Evolutionary conservation across 495 filamentous ascomycete species (phyloP).

Genomic region (Lineolata rhizophorae): DNA sequence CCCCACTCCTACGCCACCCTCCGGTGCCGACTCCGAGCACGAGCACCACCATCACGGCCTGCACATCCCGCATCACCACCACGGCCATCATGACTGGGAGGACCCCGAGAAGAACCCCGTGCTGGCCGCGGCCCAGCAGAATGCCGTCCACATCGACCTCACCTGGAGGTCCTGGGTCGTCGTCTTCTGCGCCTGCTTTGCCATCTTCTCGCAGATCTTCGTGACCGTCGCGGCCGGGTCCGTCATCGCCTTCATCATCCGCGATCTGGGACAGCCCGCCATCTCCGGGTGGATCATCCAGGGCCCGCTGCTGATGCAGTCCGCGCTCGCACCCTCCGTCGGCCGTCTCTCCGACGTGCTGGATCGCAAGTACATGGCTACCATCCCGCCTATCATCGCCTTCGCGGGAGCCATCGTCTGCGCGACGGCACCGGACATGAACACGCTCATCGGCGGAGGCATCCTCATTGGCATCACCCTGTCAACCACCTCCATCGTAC

Average conservation of each 20-base stretch:
- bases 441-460: slow-evolving; percentile 28
- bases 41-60: too few species aligned
- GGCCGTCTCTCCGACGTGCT: slow-evolving; percentile 30
- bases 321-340: slow-evolving; percentile 27
- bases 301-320: slow-evolving; percentile 24
- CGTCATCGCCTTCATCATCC: slow-evolving; percentile 31
- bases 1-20: too few species aligned
- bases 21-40: too few species aligned
- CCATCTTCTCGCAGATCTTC: slow-evolving; percentile 26
- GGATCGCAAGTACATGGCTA: slow-evolving; percentile 26
- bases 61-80: too few species aligned
- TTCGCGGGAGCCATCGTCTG: slow-evolving; percentile 30
- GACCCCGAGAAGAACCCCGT: too few species aligned
- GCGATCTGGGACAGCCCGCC: slow-evolving; percentile 26
- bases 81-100: too few species aligned
- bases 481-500: slow-evolving; percentile 27
- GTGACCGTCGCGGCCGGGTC: slow-evolving; percentile 32
- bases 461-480: slow-evolving; percentile 29
- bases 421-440: slow-evolving; percentile 27
- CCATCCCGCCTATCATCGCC: slow-evolving; percentile 25
- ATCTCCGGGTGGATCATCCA: slow-evolving; percentile 32
- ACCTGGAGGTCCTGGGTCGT: too few species aligned
- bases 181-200: too few species aligned
- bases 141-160: too few species aligned
- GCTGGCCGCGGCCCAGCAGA: too few species aligned